These are phyloP conservation scores for Trametes maxima DNA, from an alignment of 768 basidiomycete genomes.

Conservation along the genomic window DNA sequence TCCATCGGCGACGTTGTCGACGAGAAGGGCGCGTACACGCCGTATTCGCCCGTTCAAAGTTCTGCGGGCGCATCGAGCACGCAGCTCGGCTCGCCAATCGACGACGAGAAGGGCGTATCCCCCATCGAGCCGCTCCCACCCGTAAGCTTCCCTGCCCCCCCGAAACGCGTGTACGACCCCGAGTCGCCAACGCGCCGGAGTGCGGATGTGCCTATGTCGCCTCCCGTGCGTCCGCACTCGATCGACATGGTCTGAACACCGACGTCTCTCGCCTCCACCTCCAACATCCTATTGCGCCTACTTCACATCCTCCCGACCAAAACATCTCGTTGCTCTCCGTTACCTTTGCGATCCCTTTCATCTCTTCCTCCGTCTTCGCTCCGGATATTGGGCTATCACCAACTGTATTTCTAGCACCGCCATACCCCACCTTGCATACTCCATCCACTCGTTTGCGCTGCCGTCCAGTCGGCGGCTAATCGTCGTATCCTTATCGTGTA, in stretches of 20 bases:
- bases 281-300: background rate
- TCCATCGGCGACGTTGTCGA: slow-evolving; percentile 29
- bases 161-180: slow-evolving; percentile 20
- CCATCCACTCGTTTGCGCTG: slow-evolving; percentile 5
- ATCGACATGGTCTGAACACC: slow-evolving; percentile 21
- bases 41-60: slow-evolving; percentile 29
- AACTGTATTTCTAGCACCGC: slow-evolving; percentile 18
- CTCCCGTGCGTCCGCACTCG: slow-evolving; percentile 14
- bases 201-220: slow-evolving; percentile 23
- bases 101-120: slow-evolving; percentile 19
- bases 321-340: background rate
- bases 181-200: slow-evolving; percentile 15
- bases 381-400: slow-evolving; percentile 6
- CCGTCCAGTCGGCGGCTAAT: background rate
- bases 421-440: slow-evolving; percentile 11
- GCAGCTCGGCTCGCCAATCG: slow-evolving; percentile 25
- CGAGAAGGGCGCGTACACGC: slow-evolving; percentile 19
- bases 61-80: slow-evolving; percentile 27
- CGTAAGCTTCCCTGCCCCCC: slow-evolving; percentile 21
- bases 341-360: background rate
- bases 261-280: background rate
- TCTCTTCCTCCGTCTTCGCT: slow-evolving; percentile 6
- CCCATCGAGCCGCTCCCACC: slow-evolving; percentile 8
- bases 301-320: background rate
- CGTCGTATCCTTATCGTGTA: slow-evolving; percentile 15